phyloP scores from a whole-genome alignment of 2,329 filamentous ascomycete species.

The Epicoccum nigrum region DNA sequence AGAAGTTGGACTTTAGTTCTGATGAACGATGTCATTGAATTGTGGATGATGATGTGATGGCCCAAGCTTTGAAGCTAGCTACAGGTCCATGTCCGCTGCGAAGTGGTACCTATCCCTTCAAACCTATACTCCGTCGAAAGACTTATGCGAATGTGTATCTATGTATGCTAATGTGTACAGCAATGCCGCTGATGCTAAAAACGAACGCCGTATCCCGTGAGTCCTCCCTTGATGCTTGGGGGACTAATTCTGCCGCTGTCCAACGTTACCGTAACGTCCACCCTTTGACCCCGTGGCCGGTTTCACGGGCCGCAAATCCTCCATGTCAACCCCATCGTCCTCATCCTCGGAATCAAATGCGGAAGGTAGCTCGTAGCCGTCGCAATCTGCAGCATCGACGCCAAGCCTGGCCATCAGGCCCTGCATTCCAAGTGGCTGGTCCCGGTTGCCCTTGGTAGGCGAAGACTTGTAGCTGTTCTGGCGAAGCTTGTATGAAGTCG shows the following conservation, averaged over 20 bases:
- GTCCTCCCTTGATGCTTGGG: constrained; percentile 1
- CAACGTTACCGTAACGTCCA: background rate
- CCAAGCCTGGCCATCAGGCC: constrained; percentile 13
- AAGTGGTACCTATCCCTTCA: background rate
- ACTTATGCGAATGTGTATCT: constrained; percentile 9
- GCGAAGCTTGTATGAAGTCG: background rate
- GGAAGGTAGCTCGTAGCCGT: constrained; percentile 27
- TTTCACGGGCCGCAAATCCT: background rate
- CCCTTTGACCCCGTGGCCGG: background rate
- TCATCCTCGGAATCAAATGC: constrained; percentile 33
- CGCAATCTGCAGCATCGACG: constrained; percentile 7
- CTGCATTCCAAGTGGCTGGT: constrained; percentile 8
- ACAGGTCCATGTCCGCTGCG: constrained; percentile 2
- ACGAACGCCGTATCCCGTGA: background rate
- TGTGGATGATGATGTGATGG: background rate
- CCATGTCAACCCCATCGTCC: constrained; percentile 21
- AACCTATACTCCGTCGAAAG: background rate
- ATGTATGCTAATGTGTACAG: background rate
- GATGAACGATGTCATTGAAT: constrained; percentile 18
- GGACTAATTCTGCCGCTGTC: background rate
- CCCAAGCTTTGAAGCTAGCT: constrained; percentile 15
- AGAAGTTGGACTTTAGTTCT: background rate
- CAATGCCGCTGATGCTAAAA: constrained; percentile 4
- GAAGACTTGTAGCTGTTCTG: constrained; percentile 8
- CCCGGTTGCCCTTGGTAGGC: constrained; percentile 9